A percentile compares a stretch with the other conserved stretches of the same genome.
These are phyloP conservation scores for Botrytis hyacinthi DNA, from an alignment of 2,329 filamentous ascomycete species.

Conservation along the genomic window DNA sequence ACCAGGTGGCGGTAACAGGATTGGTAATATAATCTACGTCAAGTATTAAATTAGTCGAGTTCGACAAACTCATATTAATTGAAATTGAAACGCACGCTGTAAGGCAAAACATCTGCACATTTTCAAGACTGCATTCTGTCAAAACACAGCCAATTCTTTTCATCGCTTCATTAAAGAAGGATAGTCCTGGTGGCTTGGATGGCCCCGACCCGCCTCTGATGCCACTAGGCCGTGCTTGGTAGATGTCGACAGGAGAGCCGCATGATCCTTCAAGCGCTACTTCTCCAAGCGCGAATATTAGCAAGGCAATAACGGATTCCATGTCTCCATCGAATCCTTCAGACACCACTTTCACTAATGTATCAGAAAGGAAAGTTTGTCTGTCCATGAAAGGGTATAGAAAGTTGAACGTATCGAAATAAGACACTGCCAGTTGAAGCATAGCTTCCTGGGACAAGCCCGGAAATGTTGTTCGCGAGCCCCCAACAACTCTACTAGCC, in stretches of 20 bases:
- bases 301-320: constrained; percentile 52
- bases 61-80: not conserved
- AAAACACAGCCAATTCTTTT: constrained; percentile 57
- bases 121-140: constrained; percentile 55
- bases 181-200: constrained; percentile 52
- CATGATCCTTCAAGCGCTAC: constrained; percentile 52
- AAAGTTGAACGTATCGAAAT: constrained; percentile 60
- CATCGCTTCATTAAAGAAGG: constrained; percentile 61
- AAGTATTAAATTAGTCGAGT: not conserved
- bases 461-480: constrained; percentile 33
- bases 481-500: constrained; percentile 33
- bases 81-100: constrained; percentile 46
- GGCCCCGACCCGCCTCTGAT: constrained; percentile 50
- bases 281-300: constrained; percentile 59
- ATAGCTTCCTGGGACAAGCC: constrained; percentile 50
- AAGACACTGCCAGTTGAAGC: constrained; percentile 51
- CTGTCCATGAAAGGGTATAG: constrained; percentile 58
- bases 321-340: constrained; percentile 51
- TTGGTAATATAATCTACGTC: constrained; percentile 51
- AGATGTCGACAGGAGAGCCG: constrained; percentile 46
- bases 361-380: constrained; percentile 51
- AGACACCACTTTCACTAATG: constrained; percentile 46
- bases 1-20: constrained; percentile 52
- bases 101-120: constrained; percentile 57
- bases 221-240: constrained; percentile 49